Conservation (phyloP, 2,329 filamentous ascomycete genomes). For the Aspergillus nomiae region DNA sequence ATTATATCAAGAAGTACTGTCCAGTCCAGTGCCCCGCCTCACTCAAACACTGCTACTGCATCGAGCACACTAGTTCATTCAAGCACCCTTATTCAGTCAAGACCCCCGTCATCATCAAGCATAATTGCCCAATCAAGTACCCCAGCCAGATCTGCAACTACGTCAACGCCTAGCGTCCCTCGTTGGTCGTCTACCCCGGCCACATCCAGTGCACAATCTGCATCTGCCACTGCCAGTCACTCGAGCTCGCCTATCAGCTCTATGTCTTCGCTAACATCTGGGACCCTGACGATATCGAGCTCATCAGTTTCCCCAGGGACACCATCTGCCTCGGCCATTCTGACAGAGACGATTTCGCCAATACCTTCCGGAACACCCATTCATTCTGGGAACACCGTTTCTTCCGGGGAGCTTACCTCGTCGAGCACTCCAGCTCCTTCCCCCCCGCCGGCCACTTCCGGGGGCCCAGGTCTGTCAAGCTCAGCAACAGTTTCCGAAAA, state of each 20-base stretch:
- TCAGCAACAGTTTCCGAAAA: neutral
- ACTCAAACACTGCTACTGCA: constrained; percentile 4
- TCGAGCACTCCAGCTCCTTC: neutral
- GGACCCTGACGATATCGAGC: neutral
- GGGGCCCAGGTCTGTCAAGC: neutral
- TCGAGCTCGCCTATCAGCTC: constrained; percentile 5
- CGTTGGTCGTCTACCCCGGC: neutral
- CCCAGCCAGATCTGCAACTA: neutral
- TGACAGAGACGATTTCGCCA: neutral
- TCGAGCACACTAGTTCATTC: neutral
- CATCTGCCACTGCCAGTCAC: neutral
- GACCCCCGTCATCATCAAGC: constrained; percentile 10
- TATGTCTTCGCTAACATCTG: constrained; percentile 7
- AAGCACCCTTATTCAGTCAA: constrained; percentile 9
- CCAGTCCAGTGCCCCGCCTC: neutral
- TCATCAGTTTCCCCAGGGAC: neutral
- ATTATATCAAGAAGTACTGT: neutral
- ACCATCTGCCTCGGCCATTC: neutral
- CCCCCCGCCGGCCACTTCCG: constrained; percentile 1
- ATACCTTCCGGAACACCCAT: neutral
- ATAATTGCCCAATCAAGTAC: constrained; percentile 1
- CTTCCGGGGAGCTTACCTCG: neutral
- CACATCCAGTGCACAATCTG: neutral
- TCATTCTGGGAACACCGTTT: neutral
- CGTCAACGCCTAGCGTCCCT: neutral